Conservation (phyloP, 75 land plant genomes). For the Larix kaempferi region DNA sequence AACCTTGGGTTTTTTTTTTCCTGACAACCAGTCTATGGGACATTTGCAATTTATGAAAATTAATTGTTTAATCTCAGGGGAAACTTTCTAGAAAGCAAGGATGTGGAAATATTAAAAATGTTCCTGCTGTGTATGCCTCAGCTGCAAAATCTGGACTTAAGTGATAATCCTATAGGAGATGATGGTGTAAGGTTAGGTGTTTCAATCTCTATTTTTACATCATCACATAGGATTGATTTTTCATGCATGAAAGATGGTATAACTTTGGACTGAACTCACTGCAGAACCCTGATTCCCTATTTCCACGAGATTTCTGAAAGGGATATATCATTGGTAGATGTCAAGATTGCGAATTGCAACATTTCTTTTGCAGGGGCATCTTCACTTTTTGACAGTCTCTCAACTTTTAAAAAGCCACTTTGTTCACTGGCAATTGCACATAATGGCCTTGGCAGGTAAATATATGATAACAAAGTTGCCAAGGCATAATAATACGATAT, state of each 20-base stretch:
- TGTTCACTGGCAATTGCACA: constrained; percentile 45
- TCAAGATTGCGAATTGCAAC: constrained; percentile 52
- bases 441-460: constrained; percentile 68
- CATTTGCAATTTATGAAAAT: not conserved
- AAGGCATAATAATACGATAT: not conserved
- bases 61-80: constrained; percentile 33
- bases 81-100: constrained; percentile 33
- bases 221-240: not conserved
- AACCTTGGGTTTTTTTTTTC: not conserved
- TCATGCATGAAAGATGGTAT: not conserved
- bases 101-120: constrained; percentile 29
- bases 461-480: not conserved
- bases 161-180: constrained; percentile 78
- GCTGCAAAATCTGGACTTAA: constrained; percentile 60
- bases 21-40: not conserved
- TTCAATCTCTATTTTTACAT: not conserved
- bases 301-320: constrained; percentile 27
- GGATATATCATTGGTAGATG: constrained; percentile 19
- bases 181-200: constrained; percentile 56
- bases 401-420: constrained; percentile 25
- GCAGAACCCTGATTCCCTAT: constrained; percentile 55
- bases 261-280: not conserved
- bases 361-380: constrained; percentile 44
- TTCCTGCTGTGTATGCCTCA: constrained; percentile 44
- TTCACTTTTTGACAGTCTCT: constrained; percentile 32